Evolutionary conservation across 495 filamentous ascomycete species (phyloP), one percentile per base, ranked within the genome.

Genomic region (Aeminium ludgeri): DNA sequence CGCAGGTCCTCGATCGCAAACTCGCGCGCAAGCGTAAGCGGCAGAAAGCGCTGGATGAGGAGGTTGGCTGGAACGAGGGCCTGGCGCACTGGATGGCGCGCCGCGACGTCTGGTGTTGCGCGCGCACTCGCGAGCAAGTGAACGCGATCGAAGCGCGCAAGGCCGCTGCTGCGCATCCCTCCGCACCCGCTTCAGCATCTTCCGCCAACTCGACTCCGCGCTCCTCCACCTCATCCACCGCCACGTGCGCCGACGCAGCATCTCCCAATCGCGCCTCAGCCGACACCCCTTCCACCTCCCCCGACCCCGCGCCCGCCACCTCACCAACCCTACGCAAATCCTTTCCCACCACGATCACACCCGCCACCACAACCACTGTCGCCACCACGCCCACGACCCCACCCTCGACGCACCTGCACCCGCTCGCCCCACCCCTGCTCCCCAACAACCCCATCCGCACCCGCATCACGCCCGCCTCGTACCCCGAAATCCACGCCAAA

Each of bases 101-200:
- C 37, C 70, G 89, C 30, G 73, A 95, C 61, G 78, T 73, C 12
- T 97, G 89, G 89, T 80, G 84, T 10, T 78, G 79, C n/a, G 89
- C 86, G 16, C 50, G 28, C 10, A 46, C 18, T 2, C 6, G 42
- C 2, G 19, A 27, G 32, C 38, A 47, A 20, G 44, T 47, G 37
- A 18, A 30, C 18, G 16, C 11, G 12, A 5, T 47, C 2, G 19
- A 47, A 19, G 25, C 18, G 6, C 40, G 13, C 4, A 15, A 38
- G 17, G 8, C 28, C 28, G 7, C 2, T 6, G n/a, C 30, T 8
- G 13, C 25, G 6, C 2, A 34, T 6, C 25, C n/a, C 2, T 17
- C 36, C 6, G 27, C 23, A 8, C 2, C 20, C 10, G 34, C 17
- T 16, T 37, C 46, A 11, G 20, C 36, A 7, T 36, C 37, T 7